A percentile compares a stretch with the other conserved stretches of the same genome.
Evolutionary conservation across 345 rosid species (phyloP).

Genomic region (Populus alba): DNA sequence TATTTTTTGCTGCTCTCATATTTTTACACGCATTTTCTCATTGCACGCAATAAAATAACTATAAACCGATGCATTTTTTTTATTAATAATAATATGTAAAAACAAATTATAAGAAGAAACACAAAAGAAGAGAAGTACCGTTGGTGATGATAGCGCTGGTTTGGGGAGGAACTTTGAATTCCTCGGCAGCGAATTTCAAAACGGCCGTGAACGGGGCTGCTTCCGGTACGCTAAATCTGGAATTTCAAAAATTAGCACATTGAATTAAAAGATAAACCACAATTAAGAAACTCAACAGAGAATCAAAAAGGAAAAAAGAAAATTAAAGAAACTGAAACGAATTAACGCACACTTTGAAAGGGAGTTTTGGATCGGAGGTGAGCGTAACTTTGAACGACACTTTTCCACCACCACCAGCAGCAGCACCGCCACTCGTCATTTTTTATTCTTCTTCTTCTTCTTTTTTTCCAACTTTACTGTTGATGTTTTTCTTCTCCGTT

Average conservation of each 20-base stretch:
- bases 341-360: conserved; percentile 80
- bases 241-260: background rate
- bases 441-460: too few relatives aligned
- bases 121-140: conserved; percentile 38
- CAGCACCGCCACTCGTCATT: conserved; percentile 51
- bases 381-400: conserved; percentile 94
- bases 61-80: background rate
- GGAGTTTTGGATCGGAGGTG: conserved; percentile 97
- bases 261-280: background rate
- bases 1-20: background rate
- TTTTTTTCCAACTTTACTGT: background rate
- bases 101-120: background rate
- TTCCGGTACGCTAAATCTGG: conserved; percentile 94
- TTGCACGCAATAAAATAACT: background rate
- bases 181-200: conserved; percentile 89
- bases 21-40: background rate
- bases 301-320: background rate
- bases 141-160: conserved; percentile 99
- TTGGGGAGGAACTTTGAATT: conserved; percentile 96
- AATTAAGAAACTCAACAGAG: background rate
- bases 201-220: conserved; percentile 98
- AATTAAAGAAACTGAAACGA: background rate
- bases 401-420: conserved; percentile 56
- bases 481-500: background rate
- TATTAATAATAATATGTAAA: too few relatives aligned